Evolutionary conservation across 1,284 basidiomycete genomes (phyloP).

Genomic region (Boletus semigastroideus): DNA sequence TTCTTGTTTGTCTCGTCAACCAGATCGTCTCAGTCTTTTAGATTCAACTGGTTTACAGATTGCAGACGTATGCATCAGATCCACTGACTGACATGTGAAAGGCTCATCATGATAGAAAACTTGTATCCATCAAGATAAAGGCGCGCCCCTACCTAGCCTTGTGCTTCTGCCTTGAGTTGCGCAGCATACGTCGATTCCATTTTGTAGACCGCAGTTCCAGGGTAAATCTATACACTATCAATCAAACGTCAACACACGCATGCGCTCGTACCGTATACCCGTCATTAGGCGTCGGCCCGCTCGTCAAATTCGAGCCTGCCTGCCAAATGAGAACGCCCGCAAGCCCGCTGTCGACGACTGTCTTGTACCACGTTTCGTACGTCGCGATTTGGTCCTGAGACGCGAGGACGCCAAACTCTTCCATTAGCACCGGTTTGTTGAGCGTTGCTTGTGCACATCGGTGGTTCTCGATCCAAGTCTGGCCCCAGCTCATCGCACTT

Average conservation of each 20-base stretch:
- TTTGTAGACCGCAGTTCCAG: constrained; percentile 11
- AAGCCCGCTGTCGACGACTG: constrained; percentile 13
- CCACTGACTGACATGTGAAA: no score
- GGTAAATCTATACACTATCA: constrained; percentile 7
- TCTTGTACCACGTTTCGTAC: constrained; percentile 19
- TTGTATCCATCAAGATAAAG: no score
- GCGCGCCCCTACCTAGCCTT: no score
- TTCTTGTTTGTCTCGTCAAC: no score
- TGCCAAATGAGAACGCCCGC: constrained; percentile 21
- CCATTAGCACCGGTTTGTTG: constrained; percentile 20
- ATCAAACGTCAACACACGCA: neutral
- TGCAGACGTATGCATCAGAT: no score
- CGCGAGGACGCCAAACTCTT: constrained; percentile 19
- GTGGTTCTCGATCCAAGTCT: constrained; percentile 23
- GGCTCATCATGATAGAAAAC: no score
- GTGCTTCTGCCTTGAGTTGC: neutral
- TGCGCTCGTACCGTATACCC: constrained; percentile 9
- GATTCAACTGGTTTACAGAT: no score
- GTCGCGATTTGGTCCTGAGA: constrained; percentile 13
- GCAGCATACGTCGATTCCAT: constrained; percentile 10
- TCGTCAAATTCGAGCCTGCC: constrained; percentile 17
- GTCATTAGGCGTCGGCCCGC: constrained; percentile 13
- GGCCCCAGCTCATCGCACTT: constrained; percentile 14
- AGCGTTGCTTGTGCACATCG: constrained; percentile 6
- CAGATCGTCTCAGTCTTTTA: no score